Base-by-base conservation (phyloP, 2,329 filamentous ascomycete genomes). In the Fusarium globosum region DNA sequence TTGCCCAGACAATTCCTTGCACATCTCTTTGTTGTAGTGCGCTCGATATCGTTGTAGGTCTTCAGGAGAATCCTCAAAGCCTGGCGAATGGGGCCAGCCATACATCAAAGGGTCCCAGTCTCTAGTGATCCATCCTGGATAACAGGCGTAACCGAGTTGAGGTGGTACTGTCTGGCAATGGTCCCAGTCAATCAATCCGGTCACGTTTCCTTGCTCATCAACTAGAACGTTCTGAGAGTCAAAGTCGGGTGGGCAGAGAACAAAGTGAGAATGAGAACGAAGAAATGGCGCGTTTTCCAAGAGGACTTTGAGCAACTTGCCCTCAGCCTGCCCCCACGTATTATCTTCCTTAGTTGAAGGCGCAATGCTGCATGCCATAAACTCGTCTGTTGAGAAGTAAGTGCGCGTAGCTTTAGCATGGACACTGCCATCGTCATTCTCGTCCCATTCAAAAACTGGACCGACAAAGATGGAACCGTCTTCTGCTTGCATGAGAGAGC, bases 21-120 rank as follows among this genome's bases (percentile, higher is more conserved):
- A 45, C 18, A 66, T 23, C 38, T 49, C 49, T 4, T 39, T 64
- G 42, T 43, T 66, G 30, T 21, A 66, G 0, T 66, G 36, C 0
- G 0, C 42, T 0, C 63, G 13, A 16, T 56, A 64, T 23, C 42
- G 49, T 20, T 42, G 41, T 0, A 66, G 33, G 2, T 1, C 0
- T 4, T 66, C 21, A 2, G 63, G 49, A 0, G 59, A 64, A 14
- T 66, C 49, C 15, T 64, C 63, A 28, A 28, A 28, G 28, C 28
- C 28, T 28, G 28, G 28, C 28, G 8, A 8, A 30, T 20, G 5
- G 13, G 64, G 64, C 52, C 51, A 66, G 30, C 36, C 59, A 38
- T 66, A 66, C 63, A 66, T 66, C 6, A 56, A 23, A 33, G 49
- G 60, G 15, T 66, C 59, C 60, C 64, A 58, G 43, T 67, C 64